phyloP scores from a whole-genome alignment of 2,329 filamentous ascomycete genomes.

The Dactylellina leptospora region DNA sequence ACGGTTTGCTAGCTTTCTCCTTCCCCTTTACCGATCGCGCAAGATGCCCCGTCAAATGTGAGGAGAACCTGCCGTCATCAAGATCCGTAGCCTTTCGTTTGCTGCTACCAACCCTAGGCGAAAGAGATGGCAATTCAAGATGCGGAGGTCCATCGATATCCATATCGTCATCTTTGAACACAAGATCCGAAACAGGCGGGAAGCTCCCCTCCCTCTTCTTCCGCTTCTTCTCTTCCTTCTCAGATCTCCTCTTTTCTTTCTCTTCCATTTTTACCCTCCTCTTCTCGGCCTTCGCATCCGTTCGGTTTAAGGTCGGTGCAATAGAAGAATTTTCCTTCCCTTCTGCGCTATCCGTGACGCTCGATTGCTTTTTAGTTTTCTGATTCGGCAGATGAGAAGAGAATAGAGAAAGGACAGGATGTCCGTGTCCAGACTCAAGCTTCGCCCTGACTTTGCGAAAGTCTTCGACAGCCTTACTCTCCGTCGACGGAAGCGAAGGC shows the following conservation, averaged over 20 bases:
- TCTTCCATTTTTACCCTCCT: conserved; percentile 52
- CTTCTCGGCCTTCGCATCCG: conserved; percentile 36
- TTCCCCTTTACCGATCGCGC: conserved; percentile 20
- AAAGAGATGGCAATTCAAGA: conserved; percentile 34
- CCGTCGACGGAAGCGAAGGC: conserved; percentile 32
- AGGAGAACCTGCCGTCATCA: not conserved
- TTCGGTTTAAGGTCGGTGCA: conserved; percentile 6
- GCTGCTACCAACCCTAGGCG: conserved; percentile 25
- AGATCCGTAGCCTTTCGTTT: conserved; percentile 45
- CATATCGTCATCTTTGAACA: conserved; percentile 53
- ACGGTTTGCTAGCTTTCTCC: conserved; percentile 26
- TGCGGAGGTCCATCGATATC: conserved; percentile 25
- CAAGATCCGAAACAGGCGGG: conserved; percentile 44
- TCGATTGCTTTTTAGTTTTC: conserved; percentile 22
- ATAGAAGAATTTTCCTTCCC: conserved; percentile 40
- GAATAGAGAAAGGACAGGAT: conserved; percentile 43
- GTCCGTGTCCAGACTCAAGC: conserved; percentile 35
- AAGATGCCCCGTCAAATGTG: not conserved
- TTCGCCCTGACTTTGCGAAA: conserved; percentile 42
- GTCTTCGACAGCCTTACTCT: conserved; percentile 41
- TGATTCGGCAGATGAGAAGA: conserved; percentile 49
- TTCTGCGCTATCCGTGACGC: conserved; percentile 20
- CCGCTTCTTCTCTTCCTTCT: conserved; percentile 47
- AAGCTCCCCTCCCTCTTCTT: conserved; percentile 50
- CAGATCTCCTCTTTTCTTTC: conserved; percentile 40